A percentile compares a stretch with the other conserved stretches of the same genome.
Conservation (phyloP, 345 rosid genomes). For the Psidium friedrichsthalianum region DNA sequence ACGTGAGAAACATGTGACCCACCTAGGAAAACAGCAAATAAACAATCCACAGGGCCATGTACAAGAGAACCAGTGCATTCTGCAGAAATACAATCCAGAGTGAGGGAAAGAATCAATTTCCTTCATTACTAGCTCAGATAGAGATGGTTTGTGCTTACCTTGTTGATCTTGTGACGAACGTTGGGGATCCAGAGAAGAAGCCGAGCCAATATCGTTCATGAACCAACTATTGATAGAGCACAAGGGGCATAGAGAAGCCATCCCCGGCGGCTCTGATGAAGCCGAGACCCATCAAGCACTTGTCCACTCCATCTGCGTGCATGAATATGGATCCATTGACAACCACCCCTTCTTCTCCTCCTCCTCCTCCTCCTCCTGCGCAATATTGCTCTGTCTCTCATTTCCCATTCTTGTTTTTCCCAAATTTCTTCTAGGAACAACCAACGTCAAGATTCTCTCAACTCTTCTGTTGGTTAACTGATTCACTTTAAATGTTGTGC, state of each 20-base stretch:
- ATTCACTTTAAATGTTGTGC: not conserved
- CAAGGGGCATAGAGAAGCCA: slow-evolving; percentile 57
- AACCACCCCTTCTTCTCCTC: not conserved
- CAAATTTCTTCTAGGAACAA: not conserved
- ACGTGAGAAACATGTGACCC: not conserved
- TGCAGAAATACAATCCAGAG: slow-evolving; percentile 12
- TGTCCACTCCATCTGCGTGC: slow-evolving; percentile 55
- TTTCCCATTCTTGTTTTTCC: not conserved
- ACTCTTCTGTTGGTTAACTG: not conserved
- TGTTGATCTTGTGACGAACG: slow-evolving; percentile 26
- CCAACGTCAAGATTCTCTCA: not conserved
- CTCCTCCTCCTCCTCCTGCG: not conserved
- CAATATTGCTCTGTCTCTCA: not conserved
- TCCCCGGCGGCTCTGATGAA: slow-evolving; percentile 61
- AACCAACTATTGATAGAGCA: slow-evolving; percentile 49
- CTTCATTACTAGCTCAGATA: not conserved
- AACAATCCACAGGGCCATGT: slow-evolving; percentile 64
- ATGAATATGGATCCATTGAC: slow-evolving; percentile 49
- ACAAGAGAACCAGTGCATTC: slow-evolving; percentile 60
- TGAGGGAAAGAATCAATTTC: not conserved
- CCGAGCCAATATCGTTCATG: slow-evolving; percentile 57
- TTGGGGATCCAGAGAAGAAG: slow-evolving; percentile 8
- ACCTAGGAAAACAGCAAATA: slow-evolving; percentile 79
- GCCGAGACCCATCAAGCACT: slow-evolving; percentile 54
- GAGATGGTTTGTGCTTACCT: slow-evolving; percentile 21